Evolutionary conservation across 1,284 basidiomycete genomes (phyloP).

Genomic region (Pterula multifida): DNA sequence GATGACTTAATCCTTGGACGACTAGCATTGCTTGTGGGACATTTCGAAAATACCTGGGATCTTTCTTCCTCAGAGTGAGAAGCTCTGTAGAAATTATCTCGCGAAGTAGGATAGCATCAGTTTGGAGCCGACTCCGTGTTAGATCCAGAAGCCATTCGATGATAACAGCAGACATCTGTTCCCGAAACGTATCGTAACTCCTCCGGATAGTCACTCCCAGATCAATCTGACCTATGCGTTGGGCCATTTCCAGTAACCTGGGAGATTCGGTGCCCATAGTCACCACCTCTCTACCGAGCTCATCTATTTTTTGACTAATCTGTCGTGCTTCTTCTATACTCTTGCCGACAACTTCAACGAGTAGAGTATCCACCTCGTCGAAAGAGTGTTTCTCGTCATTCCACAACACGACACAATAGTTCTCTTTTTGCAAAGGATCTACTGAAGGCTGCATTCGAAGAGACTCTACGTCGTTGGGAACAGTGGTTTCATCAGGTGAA

Average conservation of each 20-base stretch:
- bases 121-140: slow-evolving; percentile 55
- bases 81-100: slow-evolving; percentile 66
- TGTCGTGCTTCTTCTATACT: slow-evolving; percentile 52
- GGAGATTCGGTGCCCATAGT: slow-evolving; percentile 62
- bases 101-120: slow-evolving; percentile 55
- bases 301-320: slow-evolving; percentile 64
- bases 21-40: slow-evolving; percentile 25
- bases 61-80: slow-evolving; percentile 45
- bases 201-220: slow-evolving; percentile 84
- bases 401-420: slow-evolving; percentile 85
- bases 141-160: slow-evolving; percentile 84
- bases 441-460: slow-evolving; percentile 61
- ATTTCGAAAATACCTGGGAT: slow-evolving; percentile 23
- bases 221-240: slow-evolving; percentile 79
- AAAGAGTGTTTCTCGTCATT: slow-evolving; percentile 97
- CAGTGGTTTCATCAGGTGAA: slow-evolving; percentile 68
- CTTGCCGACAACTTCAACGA: slow-evolving; percentile 32
- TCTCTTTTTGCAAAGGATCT: slow-evolving; percentile 67
- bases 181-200: slow-evolving; percentile 83
- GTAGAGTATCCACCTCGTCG: slow-evolving; percentile 49
- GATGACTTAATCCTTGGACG: slow-evolving; percentile 38
- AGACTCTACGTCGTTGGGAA: slow-evolving; percentile 57
- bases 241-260: slow-evolving; percentile 70
- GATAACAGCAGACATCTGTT: slow-evolving; percentile 75
- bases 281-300: slow-evolving; percentile 78